Evolutionary conservation across 768 basidiomycete species (phyloP).

Genomic region (Amylocystis lapponica): DNA sequence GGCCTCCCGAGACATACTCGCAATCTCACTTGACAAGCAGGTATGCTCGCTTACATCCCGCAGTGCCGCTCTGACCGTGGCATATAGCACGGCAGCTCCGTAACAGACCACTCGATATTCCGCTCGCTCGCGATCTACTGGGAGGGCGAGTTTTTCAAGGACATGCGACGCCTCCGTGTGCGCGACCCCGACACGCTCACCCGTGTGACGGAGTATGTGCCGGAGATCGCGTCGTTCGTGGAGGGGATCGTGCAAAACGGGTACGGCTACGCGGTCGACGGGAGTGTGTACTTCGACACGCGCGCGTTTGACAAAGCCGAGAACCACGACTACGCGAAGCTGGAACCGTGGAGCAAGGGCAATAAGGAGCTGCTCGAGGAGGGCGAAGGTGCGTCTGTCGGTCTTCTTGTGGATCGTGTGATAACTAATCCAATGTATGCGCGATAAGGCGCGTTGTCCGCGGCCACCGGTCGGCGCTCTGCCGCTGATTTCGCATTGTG

Average conservation of each 20-base stretch:
- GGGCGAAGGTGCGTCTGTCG: constrained; percentile 68
- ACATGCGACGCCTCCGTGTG: constrained; percentile 87
- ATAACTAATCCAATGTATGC: neutral
- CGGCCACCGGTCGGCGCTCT: constrained; percentile 62
- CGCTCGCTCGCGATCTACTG: constrained; percentile 78
- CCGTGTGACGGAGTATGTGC: constrained; percentile 94
- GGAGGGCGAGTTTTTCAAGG: constrained; percentile 86
- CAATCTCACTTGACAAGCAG: constrained; percentile 66
- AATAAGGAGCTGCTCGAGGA: constrained; percentile 87
- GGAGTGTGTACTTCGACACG: constrained; percentile 93
- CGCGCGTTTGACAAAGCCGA: constrained; percentile 69
- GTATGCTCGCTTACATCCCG: constrained; percentile 32
- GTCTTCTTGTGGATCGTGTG: neutral
- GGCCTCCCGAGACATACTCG: constrained; percentile 72
- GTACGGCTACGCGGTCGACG: constrained; percentile 68
- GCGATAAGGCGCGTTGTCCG: constrained; percentile 50
- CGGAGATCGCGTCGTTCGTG: constrained; percentile 89
- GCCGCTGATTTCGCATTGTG: constrained; percentile 93
- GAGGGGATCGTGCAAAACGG: constrained; percentile 82
- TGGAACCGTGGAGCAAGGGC: constrained; percentile 94
- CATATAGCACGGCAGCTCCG: constrained; percentile 68
- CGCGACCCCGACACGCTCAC: constrained; percentile 87
- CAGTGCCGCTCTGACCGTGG: constrained; percentile 2
- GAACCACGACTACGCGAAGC: constrained; percentile 84
- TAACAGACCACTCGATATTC: constrained; percentile 84